Evolutionary conservation across 106 monocot genomes (phyloP).

Genomic region (Acorus calamus): DNA sequence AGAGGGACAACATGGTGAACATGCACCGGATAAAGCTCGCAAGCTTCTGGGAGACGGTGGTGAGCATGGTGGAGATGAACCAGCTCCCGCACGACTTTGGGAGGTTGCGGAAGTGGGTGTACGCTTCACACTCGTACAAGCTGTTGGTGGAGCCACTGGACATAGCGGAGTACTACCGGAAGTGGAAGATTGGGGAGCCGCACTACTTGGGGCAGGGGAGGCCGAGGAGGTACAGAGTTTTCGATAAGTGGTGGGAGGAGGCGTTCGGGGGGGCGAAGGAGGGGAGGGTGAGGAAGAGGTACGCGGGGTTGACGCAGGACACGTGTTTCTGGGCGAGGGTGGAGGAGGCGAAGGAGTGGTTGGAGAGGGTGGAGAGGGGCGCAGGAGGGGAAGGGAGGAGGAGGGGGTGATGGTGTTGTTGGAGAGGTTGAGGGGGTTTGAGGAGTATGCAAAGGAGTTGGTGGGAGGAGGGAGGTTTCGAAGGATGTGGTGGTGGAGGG

Average conservation of each 20-base stretch:
- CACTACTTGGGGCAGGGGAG: conserved; percentile 41
- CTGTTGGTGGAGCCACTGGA: conserved; percentile 55
- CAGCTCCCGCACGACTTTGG: conserved; percentile 42
- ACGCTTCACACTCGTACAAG: conserved; percentile 47
- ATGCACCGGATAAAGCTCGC: conserved; percentile 42
- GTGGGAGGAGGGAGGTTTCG: conserved; percentile 47
- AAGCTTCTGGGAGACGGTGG: conserved; percentile 42
- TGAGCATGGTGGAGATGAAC: conserved; percentile 37
- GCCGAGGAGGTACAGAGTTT: conserved; percentile 38
- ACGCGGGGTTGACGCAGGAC: conserved; percentile 50
- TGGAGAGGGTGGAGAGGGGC: not conserved
- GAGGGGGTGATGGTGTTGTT: conserved; percentile 4
- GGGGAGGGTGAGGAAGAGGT: conserved; percentile 13
- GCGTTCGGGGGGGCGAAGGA: not conserved
- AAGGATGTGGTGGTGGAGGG: conserved; percentile 33
- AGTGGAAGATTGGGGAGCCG: conserved; percentile 14
- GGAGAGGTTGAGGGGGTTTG: conserved; percentile 28
- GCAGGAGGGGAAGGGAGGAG: conserved; percentile 13
- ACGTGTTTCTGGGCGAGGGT: conserved; percentile 58
- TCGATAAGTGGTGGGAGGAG: conserved; percentile 45
- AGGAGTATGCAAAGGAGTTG: conserved; percentile 28
- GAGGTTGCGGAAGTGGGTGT: conserved; percentile 43
- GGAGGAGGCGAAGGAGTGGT: conserved; percentile 34
- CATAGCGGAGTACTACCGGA: conserved; percentile 47
- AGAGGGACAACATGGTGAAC: conserved; percentile 29